A percentile compares a stretch with the other conserved stretches of the same genome.
These are phyloP conservation scores for Asterionellopsis glacialis DNA, from an alignment of 108 stramenopile species.

Conservation along the genomic window DNA sequence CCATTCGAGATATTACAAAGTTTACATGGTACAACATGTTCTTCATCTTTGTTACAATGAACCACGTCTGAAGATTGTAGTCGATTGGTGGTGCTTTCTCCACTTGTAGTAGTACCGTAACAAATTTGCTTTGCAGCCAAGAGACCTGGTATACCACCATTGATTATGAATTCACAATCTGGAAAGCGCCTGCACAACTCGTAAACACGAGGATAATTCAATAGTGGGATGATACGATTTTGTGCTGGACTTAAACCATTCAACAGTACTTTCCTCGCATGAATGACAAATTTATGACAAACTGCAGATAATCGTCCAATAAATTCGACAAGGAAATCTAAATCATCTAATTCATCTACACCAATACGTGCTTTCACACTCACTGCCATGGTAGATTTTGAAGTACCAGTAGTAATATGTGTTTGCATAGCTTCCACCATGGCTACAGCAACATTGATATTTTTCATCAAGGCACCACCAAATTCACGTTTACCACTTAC, in stretches of 20 bases:
- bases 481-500: constrained; percentile 42
- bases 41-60: no score
- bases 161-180: constrained; percentile 63
- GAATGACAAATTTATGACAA: constrained; percentile 55
- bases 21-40: no score
- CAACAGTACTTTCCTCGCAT: constrained; percentile 54
- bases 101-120: no score
- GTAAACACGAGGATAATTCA: constrained; percentile 70
- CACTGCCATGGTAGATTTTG: no score
- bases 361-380: constrained; percentile 72
- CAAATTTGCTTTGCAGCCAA: no score
- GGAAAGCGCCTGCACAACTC: constrained; percentile 53
- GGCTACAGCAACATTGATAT: no score
- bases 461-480: constrained; percentile 51
- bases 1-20: no score
- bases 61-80: no score
- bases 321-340: constrained; percentile 41
- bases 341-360: constrained; percentile 48
- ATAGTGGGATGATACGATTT: constrained; percentile 69
- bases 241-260: constrained; percentile 46
- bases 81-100: no score
- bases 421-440: no score
- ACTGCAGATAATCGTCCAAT: constrained; percentile 26
- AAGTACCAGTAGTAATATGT: no score
- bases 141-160: constrained; percentile 78